Evolutionary conservation across 148 eudicot genomes (phyloP).

Genomic region (Rhododendron vialii): DNA sequence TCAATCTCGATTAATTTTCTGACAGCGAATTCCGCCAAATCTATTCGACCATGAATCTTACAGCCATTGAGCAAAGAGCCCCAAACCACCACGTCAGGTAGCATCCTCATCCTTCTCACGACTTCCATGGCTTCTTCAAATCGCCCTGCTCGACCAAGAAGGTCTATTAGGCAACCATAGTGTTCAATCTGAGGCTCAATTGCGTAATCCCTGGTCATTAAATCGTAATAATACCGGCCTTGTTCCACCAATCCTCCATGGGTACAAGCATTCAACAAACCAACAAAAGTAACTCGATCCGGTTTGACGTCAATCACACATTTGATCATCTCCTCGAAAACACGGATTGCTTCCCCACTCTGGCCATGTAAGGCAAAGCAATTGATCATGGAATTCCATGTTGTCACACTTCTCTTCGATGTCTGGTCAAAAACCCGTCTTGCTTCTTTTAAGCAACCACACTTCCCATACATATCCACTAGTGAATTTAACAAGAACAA

Average conservation of each 20-base stretch:
- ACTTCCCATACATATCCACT: conserved; percentile 84
- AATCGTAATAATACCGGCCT: conserved; percentile 42
- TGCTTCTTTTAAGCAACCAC: conserved; percentile 63
- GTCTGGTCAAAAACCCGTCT: conserved; percentile 40
- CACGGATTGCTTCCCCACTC: conserved; percentile 37
- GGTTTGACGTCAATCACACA: conserved; percentile 33
- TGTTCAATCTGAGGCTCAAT: conserved; percentile 72
- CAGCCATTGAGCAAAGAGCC: conserved; percentile 74
- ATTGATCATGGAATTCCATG: conserved; percentile 82
- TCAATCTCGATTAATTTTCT: conserved; percentile 52
- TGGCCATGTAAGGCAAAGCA: conserved; percentile 68
- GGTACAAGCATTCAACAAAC: conserved; percentile 67
- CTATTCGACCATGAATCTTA: conserved; percentile 59
- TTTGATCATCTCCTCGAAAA: conserved; percentile 57
- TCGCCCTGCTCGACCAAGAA: conserved; percentile 65
- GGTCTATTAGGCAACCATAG: conserved; percentile 71
- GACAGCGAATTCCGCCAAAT: conserved; percentile 61
- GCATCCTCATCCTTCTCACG: conserved; percentile 45
- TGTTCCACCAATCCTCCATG: conserved; percentile 71
- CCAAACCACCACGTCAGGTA: conserved; percentile 79
- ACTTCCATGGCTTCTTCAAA: conserved; percentile 61
- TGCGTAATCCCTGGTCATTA: conserved; percentile 44
- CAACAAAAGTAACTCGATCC: conserved; percentile 65
- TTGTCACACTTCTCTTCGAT: conserved; percentile 30
- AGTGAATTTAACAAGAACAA: conserved; percentile 45